Percentiles rank a stretch among this genome's conserved stretches.
These are phyloP conservation scores for Ceraceosorus guamensis DNA, from an alignment of 1,284 basidiomycete genomes.

Conservation along the genomic window DNA sequence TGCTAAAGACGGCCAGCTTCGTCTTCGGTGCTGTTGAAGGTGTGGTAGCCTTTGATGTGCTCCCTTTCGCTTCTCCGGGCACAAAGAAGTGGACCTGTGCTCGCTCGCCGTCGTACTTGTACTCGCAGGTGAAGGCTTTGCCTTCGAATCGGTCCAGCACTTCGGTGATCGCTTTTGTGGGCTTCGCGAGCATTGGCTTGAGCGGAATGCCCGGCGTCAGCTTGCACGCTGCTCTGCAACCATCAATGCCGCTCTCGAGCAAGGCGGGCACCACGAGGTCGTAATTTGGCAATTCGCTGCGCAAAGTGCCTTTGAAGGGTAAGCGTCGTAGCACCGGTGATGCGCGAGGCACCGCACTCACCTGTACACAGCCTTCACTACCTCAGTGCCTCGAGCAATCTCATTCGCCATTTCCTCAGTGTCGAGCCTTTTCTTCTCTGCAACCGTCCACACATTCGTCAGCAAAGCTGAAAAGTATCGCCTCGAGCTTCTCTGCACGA, in stretches of 20 bases:
- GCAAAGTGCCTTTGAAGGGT: too few species aligned
- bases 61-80: slow-evolving; percentile 3
- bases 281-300: slow-evolving; percentile 91
- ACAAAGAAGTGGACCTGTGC: slow-evolving; percentile 58
- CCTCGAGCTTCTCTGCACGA: too few species aligned
- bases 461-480: too few species aligned
- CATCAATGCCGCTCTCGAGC: slow-evolving; percentile 68
- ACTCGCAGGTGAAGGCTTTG: slow-evolving; percentile 95
- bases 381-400: slow-evolving; percentile 70
- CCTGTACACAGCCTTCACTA: slow-evolving; percentile 85
- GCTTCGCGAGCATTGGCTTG: slow-evolving; percentile 99
- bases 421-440: slow-evolving; percentile 58
- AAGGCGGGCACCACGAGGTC: slow-evolving; percentile 89
- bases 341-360: too few species aligned
- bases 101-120: slow-evolving; percentile 98
- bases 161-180: slow-evolving; percentile 97
- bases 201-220: slow-evolving; percentile 86
- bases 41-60: slow-evolving; percentile 4
- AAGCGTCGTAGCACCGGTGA: too few species aligned
- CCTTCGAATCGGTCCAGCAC: slow-evolving; percentile 94
- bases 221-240: slow-evolving; percentile 69
- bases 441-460: too few species aligned
- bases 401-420: slow-evolving; percentile 65
- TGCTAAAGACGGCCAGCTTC: slow-evolving; percentile 74
- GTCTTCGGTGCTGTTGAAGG: too few species aligned